A percentile compares a stretch with the other conserved stretches of the same genome.
phyloP scores from a whole-genome alignment of 2,329 filamentous ascomycete species.

The Fusarium graminum region DNA sequence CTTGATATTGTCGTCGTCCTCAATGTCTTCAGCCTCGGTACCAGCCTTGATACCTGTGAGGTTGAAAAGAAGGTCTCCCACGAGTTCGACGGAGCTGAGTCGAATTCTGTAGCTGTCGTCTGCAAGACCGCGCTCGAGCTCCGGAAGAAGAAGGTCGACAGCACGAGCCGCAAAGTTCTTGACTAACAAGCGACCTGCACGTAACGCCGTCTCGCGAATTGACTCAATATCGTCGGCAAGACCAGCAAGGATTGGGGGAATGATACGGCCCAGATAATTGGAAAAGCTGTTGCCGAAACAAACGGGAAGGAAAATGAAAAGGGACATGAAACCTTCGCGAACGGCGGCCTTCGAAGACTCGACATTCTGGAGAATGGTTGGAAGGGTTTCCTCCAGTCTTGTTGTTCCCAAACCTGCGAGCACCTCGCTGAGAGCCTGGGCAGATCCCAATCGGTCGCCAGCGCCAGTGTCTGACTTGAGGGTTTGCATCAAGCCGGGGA shows the following conservation, averaged over 20 bases:
- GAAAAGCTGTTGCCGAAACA: conserved; percentile 99
- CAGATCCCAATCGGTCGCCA: conserved; percentile 94
- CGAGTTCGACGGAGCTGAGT: conserved; percentile 96
- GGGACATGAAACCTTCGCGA: conserved; percentile 98
- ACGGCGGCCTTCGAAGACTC: conserved; percentile 90
- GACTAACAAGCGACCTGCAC: conserved; percentile 92
- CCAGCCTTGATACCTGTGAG: conserved; percentile 92
- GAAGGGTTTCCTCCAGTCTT: conserved; percentile 93
- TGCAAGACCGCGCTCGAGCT: conserved; percentile 95
- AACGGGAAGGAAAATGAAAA: conserved; percentile 98
- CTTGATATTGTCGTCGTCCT: conserved; percentile 82
- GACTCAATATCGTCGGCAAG: conserved; percentile 96
- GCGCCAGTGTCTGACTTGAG: conserved; percentile 97
- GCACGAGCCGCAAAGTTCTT: conserved; percentile 98
- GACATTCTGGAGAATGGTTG: conserved; percentile 96
- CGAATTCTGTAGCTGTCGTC: conserved; percentile 98
- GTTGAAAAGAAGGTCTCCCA: conserved; percentile 97
- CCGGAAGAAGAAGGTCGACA: conserved; percentile 92
- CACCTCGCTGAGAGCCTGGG: conserved; percentile 95
- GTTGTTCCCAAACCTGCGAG: conserved; percentile 93
- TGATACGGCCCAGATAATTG: conserved; percentile 93
- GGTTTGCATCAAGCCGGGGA: conserved; percentile 96
- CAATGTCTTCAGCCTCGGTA: conserved; percentile 79
- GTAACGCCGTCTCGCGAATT: conserved; percentile 95
- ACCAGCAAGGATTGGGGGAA: conserved; percentile 93